Evolutionary conservation across 73 alveolate genomes (phyloP).

Genomic region (Effrenium voratum): DNA sequence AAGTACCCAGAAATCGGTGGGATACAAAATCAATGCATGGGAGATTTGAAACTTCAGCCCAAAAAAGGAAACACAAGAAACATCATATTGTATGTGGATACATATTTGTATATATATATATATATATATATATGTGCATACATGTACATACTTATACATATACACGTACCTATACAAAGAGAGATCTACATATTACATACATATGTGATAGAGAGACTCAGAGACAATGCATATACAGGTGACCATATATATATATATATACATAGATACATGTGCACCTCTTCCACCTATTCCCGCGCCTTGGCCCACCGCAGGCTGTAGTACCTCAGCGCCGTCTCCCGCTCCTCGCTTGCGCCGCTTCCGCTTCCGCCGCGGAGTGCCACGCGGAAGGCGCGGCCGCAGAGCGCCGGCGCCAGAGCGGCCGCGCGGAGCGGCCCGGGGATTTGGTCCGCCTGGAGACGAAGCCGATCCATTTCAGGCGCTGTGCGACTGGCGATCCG

Average conservation of each 20-base stretch:
- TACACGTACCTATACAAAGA: neutral
- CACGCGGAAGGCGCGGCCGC: constrained; percentile 65
- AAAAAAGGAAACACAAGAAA: neutral
- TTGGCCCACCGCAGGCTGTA: no score
- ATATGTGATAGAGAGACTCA: neutral
- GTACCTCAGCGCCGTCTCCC: no score
- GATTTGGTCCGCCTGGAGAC: constrained; percentile 24
- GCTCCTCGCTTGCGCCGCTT: no score
- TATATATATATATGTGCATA: no score
- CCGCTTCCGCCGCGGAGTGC: no score
- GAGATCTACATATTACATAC: neutral
- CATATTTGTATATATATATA: no score
- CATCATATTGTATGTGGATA: neutral
- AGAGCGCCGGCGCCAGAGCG: constrained; percentile 12
- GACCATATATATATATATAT: neutral
- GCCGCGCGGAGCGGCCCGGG: neutral
- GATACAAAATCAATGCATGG: no score
- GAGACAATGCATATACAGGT: neutral
- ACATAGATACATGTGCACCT: no score
- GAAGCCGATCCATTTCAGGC: no score
- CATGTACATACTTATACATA: neutral
- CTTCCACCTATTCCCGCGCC: no score
- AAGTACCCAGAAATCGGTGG: no score
- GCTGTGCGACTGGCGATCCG: no score
- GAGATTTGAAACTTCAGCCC: neutral